These are phyloP conservation scores for Grammothele lineata DNA, from an alignment of 768 basidiomycete genomes.

Conservation along the genomic window DNA sequence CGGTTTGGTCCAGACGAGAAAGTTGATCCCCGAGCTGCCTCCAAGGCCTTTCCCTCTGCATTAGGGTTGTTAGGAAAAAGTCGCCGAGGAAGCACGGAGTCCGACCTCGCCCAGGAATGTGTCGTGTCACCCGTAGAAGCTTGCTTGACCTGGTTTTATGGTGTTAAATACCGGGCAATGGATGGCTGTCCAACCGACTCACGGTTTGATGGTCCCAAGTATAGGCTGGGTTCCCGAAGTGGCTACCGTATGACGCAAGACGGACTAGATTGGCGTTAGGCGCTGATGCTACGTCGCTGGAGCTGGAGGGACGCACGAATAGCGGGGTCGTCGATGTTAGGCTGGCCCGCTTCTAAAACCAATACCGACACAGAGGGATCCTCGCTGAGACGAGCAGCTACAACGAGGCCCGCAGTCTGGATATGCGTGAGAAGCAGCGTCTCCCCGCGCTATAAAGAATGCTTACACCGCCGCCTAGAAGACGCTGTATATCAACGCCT, in stretches of 20 bases:
- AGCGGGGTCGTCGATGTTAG: constrained; percentile 13
- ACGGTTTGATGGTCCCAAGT: constrained; percentile 19
- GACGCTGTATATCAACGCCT: background rate
- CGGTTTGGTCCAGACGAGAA: constrained; percentile 21
- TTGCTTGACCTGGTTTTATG: constrained; percentile 12
- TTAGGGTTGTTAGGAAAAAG: background rate
- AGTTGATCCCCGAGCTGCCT: constrained; percentile 24
- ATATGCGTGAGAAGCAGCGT: too few relatives aligned
- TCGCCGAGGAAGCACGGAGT: too few relatives aligned
- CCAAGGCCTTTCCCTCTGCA: constrained; percentile 25
- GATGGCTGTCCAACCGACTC: too few relatives aligned
- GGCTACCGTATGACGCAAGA: constrained; percentile 11
- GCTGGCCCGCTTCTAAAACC: constrained; percentile 31
- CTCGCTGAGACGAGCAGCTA: constrained; percentile 37
- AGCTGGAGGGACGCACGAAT: constrained; percentile 7
- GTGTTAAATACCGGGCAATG: too few relatives aligned
- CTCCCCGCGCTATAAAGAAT: too few relatives aligned
- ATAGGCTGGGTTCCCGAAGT: constrained; percentile 18
- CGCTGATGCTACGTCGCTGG: background rate
- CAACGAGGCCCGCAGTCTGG: constrained; percentile 33
- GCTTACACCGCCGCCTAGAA: constrained; percentile 18
- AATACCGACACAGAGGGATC: constrained; percentile 33
- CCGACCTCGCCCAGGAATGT: constrained; percentile 10
- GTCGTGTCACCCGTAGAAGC: constrained; percentile 6
- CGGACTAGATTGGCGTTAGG: constrained; percentile 11